A percentile compares a stretch with the other conserved stretches of the same genome.
These are phyloP conservation scores for Adansonia gregorii DNA, from an alignment of 441 rosid species.

Conservation along the genomic window DNA sequence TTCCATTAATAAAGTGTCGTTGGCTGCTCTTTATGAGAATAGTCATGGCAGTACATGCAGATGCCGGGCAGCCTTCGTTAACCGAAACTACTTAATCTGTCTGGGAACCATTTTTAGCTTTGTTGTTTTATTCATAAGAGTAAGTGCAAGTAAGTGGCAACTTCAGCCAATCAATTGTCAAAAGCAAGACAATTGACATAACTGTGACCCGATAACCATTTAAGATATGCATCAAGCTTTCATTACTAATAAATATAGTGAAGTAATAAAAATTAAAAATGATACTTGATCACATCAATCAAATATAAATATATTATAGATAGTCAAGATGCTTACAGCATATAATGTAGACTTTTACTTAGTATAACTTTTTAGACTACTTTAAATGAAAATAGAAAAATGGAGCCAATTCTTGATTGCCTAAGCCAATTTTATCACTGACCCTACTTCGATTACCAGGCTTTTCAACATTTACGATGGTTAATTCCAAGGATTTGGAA, in stretches of 20 bases:
- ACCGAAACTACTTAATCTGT: neutral
- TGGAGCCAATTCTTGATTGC: neutral
- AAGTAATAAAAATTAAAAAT: neutral
- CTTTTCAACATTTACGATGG: neutral
- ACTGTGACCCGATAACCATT: neutral
- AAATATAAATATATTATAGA: neutral
- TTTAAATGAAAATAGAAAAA: neutral
- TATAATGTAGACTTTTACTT: conserved; percentile 9
- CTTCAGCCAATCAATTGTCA: neutral
- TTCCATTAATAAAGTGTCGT: too few species aligned
- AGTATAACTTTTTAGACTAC: neutral
- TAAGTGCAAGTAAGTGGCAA: neutral
- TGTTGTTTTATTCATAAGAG: neutral
- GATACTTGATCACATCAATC: neutral
- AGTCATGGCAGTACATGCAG: too few species aligned
- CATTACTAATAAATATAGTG: neutral
- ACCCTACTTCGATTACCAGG: neutral
- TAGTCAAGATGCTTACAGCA: conserved; percentile 17
- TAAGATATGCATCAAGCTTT: neutral
- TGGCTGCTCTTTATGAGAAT: too few species aligned
- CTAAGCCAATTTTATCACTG: neutral
- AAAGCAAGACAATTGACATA: neutral
- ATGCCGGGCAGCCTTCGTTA: neutral
- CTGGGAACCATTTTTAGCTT: neutral
- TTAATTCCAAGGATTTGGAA: neutral